Percentiles rank a stretch among this genome's conserved stretches.
Conservation (phyloP, 2,329 filamentous ascomycete genomes). For the Arthroderma sp. region DNA sequence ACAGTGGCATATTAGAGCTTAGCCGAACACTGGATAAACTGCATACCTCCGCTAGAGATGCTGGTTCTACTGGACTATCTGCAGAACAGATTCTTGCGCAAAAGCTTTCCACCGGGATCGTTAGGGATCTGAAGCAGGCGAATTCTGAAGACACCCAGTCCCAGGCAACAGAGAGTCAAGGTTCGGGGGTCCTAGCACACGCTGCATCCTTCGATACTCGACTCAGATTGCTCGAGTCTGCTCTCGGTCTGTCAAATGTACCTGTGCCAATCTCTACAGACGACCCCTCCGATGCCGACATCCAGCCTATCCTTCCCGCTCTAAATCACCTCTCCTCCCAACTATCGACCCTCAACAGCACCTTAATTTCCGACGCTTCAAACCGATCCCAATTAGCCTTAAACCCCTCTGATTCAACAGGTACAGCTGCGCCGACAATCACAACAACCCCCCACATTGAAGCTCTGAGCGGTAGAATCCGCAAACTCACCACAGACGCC, state of each 20-base stretch:
- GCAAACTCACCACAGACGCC: constrained; percentile 32
- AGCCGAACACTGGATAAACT: constrained; percentile 61
- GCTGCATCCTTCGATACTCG: constrained; percentile 80
- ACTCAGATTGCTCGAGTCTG: constrained; percentile 63
- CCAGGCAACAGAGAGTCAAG: constrained; percentile 4
- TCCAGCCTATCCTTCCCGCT: constrained; percentile 63
- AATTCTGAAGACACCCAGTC: constrained; percentile 5
- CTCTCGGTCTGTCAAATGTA: constrained; percentile 63
- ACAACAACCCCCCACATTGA: constrained; percentile 28
- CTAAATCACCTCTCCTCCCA: constrained; percentile 71
- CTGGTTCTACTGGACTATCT: constrained; percentile 15
- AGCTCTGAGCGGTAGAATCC: constrained; percentile 29
- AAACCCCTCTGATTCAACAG: neutral
- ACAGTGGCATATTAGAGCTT: constrained; percentile 52
- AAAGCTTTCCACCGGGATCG: constrained; percentile 15
- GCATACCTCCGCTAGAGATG: constrained; percentile 20
- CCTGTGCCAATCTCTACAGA: constrained; percentile 40
- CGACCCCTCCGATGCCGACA: constrained; percentile 37
- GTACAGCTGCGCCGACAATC: constrained; percentile 9
- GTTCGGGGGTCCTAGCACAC: constrained; percentile 52
- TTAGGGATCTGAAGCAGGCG: constrained; percentile 1
- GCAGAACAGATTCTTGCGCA: constrained; percentile 24
- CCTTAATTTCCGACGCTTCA: constrained; percentile 14
- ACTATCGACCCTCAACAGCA: constrained; percentile 54
- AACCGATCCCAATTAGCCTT: too few species aligned